phyloP scores from a whole-genome alignment of 169 alveolate species.

The Babesia sp. region DNA sequence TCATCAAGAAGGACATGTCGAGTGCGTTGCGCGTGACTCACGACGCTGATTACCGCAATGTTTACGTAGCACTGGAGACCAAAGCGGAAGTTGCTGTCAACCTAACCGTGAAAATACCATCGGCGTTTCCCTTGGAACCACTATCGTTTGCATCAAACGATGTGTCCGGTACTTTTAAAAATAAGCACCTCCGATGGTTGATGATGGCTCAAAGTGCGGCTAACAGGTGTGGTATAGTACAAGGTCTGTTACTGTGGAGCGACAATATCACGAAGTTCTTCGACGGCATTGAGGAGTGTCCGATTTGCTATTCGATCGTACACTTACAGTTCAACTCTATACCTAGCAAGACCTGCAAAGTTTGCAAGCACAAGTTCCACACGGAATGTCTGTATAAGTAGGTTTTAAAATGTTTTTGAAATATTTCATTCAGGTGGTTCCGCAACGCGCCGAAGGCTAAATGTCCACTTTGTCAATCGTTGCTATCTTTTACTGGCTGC shows the following conservation, averaged over 20 bases:
- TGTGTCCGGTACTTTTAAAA: conserved; percentile 30
- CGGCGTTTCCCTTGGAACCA: conserved; percentile 62
- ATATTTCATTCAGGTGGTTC: conserved; percentile 53
- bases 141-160: conserved; percentile 44
- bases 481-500: conserved; percentile 24
- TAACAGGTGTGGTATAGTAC: conserved; percentile 45
- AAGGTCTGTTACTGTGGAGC: conserved; percentile 59
- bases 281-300: conserved; percentile 62
- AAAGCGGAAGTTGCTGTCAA: conserved; percentile 45
- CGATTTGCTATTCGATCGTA: conserved; percentile 61
- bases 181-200: conserved; percentile 52
- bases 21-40: conserved; percentile 21
- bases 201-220: conserved; percentile 57
- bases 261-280: conserved; percentile 48
- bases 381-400: conserved; percentile 59
- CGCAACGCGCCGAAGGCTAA: conserved; percentile 63
- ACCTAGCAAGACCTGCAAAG: conserved; percentile 57
- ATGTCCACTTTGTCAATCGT: conserved; percentile 65
- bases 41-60: conserved; percentile 36
- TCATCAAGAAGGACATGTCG: neutral
- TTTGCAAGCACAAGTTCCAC: conserved; percentile 66
- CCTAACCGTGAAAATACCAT: conserved; percentile 45
- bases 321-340: conserved; percentile 63
- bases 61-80: conserved; percentile 29
- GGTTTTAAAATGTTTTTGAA: neutral